These are phyloP conservation scores for Chalciporus sp. DNA, from an alignment of 1,284 basidiomycete genomes.

Conservation along the genomic window DNA sequence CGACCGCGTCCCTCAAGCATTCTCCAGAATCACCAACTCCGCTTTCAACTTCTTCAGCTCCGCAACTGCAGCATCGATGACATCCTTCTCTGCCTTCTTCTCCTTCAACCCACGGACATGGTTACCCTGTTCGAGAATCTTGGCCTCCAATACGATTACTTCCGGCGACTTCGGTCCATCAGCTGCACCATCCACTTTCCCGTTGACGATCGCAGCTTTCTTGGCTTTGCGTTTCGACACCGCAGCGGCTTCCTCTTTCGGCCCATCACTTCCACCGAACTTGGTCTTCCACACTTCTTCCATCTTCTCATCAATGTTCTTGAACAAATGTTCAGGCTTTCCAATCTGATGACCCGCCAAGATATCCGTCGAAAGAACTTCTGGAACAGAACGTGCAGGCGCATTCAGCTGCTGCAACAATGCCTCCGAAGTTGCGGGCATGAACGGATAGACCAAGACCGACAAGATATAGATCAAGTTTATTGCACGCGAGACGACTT, in stretches of 20 bases:
- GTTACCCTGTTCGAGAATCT: slow-evolving; percentile 75
- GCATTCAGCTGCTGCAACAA: slow-evolving; percentile 92
- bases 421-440: slow-evolving; percentile 86
- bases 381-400: slow-evolving; percentile 78
- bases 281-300: slow-evolving; percentile 80
- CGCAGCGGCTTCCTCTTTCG: slow-evolving; percentile 43
- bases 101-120: slow-evolving; percentile 71
- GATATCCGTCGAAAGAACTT: slow-evolving; percentile 75
- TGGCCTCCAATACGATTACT: slow-evolving; percentile 64
- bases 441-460: slow-evolving; percentile 90
- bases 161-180: slow-evolving; percentile 63
- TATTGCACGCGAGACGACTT: slow-evolving; percentile 87
- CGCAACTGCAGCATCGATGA: slow-evolving; percentile 61
- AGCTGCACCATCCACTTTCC: slow-evolving; percentile 13
- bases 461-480: slow-evolving; percentile 95
- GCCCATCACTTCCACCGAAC: slow-evolving; percentile 69
- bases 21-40: slow-evolving; percentile 40
- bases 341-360: slow-evolving; percentile 87
- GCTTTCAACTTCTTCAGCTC: slow-evolving; percentile 52
- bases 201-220: slow-evolving; percentile 34
- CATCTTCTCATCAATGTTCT: slow-evolving; percentile 91
- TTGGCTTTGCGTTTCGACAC: slow-evolving; percentile 59
- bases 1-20: slow-evolving; percentile 11
- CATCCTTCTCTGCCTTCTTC: slow-evolving; percentile 64
- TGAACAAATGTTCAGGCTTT: slow-evolving; percentile 89